Conservation (phyloP, 2,329 filamentous ascomycete species). For the Anthostomella pinea region DNA sequence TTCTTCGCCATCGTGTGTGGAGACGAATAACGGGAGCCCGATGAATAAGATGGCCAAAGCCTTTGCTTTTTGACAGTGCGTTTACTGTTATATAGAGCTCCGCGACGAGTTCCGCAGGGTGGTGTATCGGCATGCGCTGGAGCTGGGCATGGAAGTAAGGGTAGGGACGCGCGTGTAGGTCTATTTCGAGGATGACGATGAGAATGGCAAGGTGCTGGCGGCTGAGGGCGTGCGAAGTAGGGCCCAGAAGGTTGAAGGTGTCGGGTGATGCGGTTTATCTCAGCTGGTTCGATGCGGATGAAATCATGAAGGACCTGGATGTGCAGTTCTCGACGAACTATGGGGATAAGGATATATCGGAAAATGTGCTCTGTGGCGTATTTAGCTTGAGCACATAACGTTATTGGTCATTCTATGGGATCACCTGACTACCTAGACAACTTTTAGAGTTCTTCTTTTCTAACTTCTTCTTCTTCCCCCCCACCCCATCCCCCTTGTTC, state of each 20-base stretch:
- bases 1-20: constrained; percentile 51
- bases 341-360: no score
- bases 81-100: constrained; percentile 43
- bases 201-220: constrained; percentile 35
- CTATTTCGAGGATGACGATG: constrained; percentile 41
- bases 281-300: constrained; percentile 42
- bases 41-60: constrained; percentile 48
- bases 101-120: constrained; percentile 51
- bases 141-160: constrained; percentile 48
- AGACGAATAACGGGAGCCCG: constrained; percentile 47
- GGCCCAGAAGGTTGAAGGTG: constrained; percentile 43
- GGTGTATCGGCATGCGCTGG: constrained; percentile 49
- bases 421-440: no score
- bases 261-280: constrained; percentile 46
- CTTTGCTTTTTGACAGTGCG: constrained; percentile 42
- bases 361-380: no score
- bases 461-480: no score
- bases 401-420: no score
- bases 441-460: no score
- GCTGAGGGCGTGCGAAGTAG: constrained; percentile 47
- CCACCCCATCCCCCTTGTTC: no score
- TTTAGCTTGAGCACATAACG: no score
- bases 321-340: constrained; percentile 44
- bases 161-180: constrained; percentile 43
- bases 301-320: constrained; percentile 42